Evolutionary conservation across 495 filamentous ascomycete species (phyloP), one percentile per base, ranked within the genome.

Genomic region (Trichoderma orchidacearum): DNA sequence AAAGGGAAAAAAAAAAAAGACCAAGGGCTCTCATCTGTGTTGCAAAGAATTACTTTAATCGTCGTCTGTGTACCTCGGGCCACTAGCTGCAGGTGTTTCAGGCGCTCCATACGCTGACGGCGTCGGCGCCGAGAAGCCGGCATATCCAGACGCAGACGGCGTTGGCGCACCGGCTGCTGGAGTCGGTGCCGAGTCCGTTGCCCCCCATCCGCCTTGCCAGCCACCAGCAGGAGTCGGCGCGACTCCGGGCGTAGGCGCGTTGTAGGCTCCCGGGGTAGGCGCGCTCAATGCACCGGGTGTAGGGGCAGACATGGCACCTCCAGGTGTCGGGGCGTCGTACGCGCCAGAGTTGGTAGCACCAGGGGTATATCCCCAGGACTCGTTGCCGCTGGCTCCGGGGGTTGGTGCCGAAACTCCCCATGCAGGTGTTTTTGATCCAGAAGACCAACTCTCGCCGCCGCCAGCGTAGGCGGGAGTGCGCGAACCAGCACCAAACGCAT

Each of bases 291-390:
- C 76, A 15, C 67, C 76, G 8, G 81, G 81, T 12, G 81, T 84
- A 1, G 81, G 79, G 2, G 83, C 81, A 61, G 79, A 82, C 56
- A 62, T 81, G 53, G 30, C 53, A 76, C 81, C 79, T 63, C 86
- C 85, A 0, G 92, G 91, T 0, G 89, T 93, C 5, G 89, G 89
- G 5, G 87, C 86, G 53, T 89, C 86, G 60, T 83, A 84, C 8
- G 69, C 66, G 1, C 86, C 85, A 9, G 85, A 81, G 45, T 85
- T 85, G 53, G 84, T 80, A 11, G 69, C 64, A 27, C 65, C 76
- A 54, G 69, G 76, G 6, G 68, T 81, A 68, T 72, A 80, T 57
- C 73, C 73, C 75, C 75, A 76, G 9, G 63, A 63, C 51, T 75
- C 73, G 18, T 63, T 63, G 48, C 74, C 75, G 27, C 69, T 70